Conservation (phyloP, 2,329 filamentous ascomycete species). For the Tolypocladium nubicola region DNA sequence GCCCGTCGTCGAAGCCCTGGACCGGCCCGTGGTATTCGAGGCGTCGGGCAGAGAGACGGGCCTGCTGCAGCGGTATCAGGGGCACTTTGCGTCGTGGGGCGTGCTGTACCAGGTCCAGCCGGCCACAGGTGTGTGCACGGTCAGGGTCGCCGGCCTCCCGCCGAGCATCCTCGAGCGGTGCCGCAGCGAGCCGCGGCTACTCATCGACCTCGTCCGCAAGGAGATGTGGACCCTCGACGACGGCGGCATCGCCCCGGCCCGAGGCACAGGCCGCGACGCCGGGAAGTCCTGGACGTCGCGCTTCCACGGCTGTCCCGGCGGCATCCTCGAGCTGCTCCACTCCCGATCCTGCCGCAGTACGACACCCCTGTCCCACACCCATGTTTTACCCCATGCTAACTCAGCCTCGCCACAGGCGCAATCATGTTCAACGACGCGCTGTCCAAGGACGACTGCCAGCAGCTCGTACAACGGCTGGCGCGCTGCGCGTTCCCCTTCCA, state of each 20-base stretch:
- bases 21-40: slow-evolving; percentile 52
- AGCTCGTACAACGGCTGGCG: slow-evolving; percentile 46
- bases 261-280: neutral
- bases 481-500: slow-evolving; percentile 66
- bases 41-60: slow-evolving; percentile 48
- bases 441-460: slow-evolving; percentile 42
- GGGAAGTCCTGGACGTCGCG: slow-evolving; percentile 43
- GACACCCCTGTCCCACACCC: slow-evolving; percentile 3
- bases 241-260: slow-evolving; percentile 11
- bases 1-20: slow-evolving; percentile 26
- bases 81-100: slow-evolving; percentile 64
- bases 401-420: slow-evolving; percentile 31
- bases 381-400: slow-evolving; percentile 2
- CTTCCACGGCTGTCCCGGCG: slow-evolving; percentile 61
- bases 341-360: slow-evolving; percentile 64
- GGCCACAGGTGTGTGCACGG: slow-evolving; percentile 4
- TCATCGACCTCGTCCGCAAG: slow-evolving; percentile 63
- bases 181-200: slow-evolving; percentile 55
- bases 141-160: slow-evolving; percentile 53
- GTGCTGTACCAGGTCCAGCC: slow-evolving; percentile 46
- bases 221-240: slow-evolving; percentile 62
- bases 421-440: slow-evolving; percentile 80
- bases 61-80: slow-evolving; percentile 42
- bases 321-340: slow-evolving; percentile 66
- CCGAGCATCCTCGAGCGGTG: slow-evolving; percentile 67